phyloP scores from a whole-genome alignment of 805 yeast genomes.

The Kluyveromyces starmeri region DNA sequence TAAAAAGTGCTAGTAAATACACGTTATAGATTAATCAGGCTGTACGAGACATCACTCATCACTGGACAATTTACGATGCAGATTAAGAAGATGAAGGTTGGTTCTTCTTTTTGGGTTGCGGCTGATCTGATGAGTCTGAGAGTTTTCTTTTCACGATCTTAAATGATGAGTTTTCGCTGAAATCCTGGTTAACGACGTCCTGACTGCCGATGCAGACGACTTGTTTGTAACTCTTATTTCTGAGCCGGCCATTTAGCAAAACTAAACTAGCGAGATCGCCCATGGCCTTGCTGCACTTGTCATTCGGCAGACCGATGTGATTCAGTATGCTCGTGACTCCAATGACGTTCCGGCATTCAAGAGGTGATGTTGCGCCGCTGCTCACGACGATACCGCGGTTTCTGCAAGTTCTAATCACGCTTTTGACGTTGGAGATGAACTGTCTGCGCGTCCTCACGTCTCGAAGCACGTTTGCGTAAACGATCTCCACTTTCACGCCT shows the following conservation, averaged over 20 bases:
- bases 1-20: too few relatives aligned
- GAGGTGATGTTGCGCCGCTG: slow-evolving; percentile 56
- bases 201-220: slow-evolving; percentile 46
- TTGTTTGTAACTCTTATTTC: slow-evolving; percentile 72
- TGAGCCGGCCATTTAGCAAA: slow-evolving; percentile 62
- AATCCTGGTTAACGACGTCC: slow-evolving; percentile 21
- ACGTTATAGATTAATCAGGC: too few relatives aligned
- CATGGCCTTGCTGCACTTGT: slow-evolving; percentile 50
- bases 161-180: slow-evolving; percentile 11
- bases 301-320: slow-evolving; percentile 61
- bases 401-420: slow-evolving; percentile 73
- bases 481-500: slow-evolving; percentile 76
- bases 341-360: slow-evolving; percentile 53
- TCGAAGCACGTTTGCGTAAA: slow-evolving; percentile 47
- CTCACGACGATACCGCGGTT: slow-evolving; percentile 70
- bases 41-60: too few relatives aligned
- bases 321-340: slow-evolving; percentile 61
- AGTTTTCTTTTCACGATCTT: slow-evolving; percentile 18
- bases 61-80: too few relatives aligned
- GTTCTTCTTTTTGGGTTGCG: too few relatives aligned
- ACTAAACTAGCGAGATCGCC: slow-evolving; percentile 54
- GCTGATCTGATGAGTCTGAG: neutral
- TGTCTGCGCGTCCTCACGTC: slow-evolving; percentile 42
- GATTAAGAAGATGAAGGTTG: too few relatives aligned
- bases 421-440: slow-evolving; percentile 62